Evolutionary conservation across 768 basidiomycete species (phyloP).

Genomic region (Lentinula sp.): DNA sequence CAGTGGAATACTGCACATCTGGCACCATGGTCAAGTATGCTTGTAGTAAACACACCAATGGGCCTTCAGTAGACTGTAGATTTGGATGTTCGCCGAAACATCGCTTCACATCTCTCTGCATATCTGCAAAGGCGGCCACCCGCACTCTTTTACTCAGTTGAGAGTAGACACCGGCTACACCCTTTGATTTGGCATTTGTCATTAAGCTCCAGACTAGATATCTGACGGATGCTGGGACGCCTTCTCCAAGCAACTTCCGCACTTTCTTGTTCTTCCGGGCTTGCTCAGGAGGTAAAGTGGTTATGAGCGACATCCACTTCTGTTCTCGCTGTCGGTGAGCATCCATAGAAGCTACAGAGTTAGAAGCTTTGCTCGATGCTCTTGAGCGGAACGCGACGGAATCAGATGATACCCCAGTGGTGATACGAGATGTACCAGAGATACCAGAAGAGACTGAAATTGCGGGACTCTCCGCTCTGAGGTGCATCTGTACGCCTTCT

Average conservation of each 20-base stretch:
- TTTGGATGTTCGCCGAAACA: conserved; percentile 57
- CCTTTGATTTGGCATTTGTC: conserved; percentile 68
- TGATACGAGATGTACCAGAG: conserved; percentile 11
- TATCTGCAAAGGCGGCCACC: conserved; percentile 42
- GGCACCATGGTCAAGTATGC: conserved; percentile 85
- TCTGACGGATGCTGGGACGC: conserved; percentile 77
- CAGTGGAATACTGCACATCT: conserved; percentile 63
- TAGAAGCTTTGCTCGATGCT: conserved; percentile 13
- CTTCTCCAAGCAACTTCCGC: conserved; percentile 65
- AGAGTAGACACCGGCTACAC: conserved; percentile 62
- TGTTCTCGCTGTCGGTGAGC: conserved; percentile 73
- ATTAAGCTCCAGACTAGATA: conserved; percentile 82
- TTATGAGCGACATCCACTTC: conserved; percentile 68
- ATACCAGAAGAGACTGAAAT: conserved; percentile 31
- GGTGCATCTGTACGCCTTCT: conserved; percentile 4
- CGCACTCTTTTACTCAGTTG: conserved; percentile 53
- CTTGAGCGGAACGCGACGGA: conserved; percentile 12
- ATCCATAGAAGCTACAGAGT: conserved; percentile 38
- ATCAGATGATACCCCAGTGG: conserved; percentile 21
- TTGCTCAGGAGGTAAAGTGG: conserved; percentile 49
- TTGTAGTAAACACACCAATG: conserved; percentile 53
- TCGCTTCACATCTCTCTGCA: conserved; percentile 51
- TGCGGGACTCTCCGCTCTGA: conserved; percentile 38
- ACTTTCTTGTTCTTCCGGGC: conserved; percentile 78
- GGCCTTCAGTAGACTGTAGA: conserved; percentile 48